Percentiles rank a stretch among this genome's conserved stretches.
phyloP scores from a whole-genome alignment of 352 stramenopile species.

The Phytophthora chlamydospora region DNA sequence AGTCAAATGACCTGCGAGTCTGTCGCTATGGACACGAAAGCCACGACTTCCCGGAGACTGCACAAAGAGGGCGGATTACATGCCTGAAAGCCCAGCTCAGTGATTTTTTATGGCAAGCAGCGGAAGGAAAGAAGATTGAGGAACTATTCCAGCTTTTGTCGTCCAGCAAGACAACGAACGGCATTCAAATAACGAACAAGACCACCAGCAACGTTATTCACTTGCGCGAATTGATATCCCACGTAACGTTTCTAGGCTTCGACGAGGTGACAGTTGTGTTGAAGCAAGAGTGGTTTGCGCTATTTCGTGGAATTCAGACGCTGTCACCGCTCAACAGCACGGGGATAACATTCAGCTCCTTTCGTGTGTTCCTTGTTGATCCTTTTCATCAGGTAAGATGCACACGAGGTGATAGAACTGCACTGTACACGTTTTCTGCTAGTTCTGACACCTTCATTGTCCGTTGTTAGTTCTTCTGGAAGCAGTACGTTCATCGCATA shows the following conservation, averaged over 20 bases:
- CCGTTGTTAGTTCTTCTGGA: conserved; percentile 37
- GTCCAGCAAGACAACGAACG: not conserved
- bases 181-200: too few species aligned
- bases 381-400: conserved; percentile 46
- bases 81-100: conserved; percentile 33
- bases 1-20: conserved; percentile 18
- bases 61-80: conserved; percentile 26
- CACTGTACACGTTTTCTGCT: not conserved
- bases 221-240: conserved; percentile 30
- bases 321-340: conserved; percentile 14
- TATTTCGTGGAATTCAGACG: conserved; percentile 42
- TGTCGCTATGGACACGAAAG: conserved; percentile 40
- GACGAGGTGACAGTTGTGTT: conserved; percentile 10
- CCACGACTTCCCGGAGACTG: conserved; percentile 40
- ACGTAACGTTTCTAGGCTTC: conserved; percentile 27
- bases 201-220: conserved; percentile 8
- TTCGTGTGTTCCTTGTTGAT: conserved; percentile 48
- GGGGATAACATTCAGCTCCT: conserved; percentile 32
- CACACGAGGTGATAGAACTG: not conserved
- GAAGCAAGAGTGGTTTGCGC: conserved; percentile 48
- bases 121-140: conserved; percentile 23
- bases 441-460: conserved; percentile 2
- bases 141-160: conserved; percentile 32
- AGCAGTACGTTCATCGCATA: conserved; percentile 31
- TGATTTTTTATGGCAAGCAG: conserved; percentile 33